Percentiles rank a stretch among this genome's conserved stretches.
phyloP scores from a whole-genome alignment of 352 stramenopile species.

The Peronosclerospora sorghi region DNA sequence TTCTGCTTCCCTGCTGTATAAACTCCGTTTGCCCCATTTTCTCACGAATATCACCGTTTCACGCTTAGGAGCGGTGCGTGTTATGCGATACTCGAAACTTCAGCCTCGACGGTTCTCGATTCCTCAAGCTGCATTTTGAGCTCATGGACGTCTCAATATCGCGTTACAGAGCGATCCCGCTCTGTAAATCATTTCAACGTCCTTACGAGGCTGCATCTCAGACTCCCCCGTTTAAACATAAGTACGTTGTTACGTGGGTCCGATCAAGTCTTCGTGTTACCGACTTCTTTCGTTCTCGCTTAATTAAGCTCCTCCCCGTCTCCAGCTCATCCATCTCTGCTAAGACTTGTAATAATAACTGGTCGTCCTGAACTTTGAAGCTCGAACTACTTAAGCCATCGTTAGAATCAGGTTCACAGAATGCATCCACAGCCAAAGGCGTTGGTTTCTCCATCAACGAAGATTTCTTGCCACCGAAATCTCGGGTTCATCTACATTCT shows the following conservation, averaged over 20 bases:
- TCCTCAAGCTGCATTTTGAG: constrained; percentile 58
- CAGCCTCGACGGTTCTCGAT: constrained; percentile 42
- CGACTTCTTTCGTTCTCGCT: constrained; percentile 38
- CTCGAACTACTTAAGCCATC: constrained; percentile 8
- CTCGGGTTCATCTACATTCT: constrained; percentile 58
- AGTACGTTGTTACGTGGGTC: too few species aligned
- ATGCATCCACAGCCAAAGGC: constrained; percentile 13
- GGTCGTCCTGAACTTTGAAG: constrained; percentile 18
- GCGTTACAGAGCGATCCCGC: constrained; percentile 41
- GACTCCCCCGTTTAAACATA: constrained; percentile 28
- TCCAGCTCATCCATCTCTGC: constrained; percentile 58
- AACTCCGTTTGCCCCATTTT: constrained; percentile 39
- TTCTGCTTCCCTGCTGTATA: constrained; percentile 29
- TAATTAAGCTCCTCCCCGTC: constrained; percentile 23
- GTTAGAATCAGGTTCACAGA: constrained; percentile 17
- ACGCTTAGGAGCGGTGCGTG: constrained; percentile 38
- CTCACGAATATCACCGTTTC: constrained; percentile 37
- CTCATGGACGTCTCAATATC: constrained; percentile 51
- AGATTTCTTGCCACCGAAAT: constrained; percentile 42
- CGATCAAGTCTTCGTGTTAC: constrained; percentile 10
- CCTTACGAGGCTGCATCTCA: constrained; percentile 33
- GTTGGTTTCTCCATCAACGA: constrained; percentile 18
- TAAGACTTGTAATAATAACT: constrained; percentile 52
- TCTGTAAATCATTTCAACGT: constrained; percentile 37
- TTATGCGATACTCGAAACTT: constrained; percentile 58